phyloP scores from a whole-genome alignment of 768 basidiomycete genomes.

The Tulasnella sp. region DNA sequence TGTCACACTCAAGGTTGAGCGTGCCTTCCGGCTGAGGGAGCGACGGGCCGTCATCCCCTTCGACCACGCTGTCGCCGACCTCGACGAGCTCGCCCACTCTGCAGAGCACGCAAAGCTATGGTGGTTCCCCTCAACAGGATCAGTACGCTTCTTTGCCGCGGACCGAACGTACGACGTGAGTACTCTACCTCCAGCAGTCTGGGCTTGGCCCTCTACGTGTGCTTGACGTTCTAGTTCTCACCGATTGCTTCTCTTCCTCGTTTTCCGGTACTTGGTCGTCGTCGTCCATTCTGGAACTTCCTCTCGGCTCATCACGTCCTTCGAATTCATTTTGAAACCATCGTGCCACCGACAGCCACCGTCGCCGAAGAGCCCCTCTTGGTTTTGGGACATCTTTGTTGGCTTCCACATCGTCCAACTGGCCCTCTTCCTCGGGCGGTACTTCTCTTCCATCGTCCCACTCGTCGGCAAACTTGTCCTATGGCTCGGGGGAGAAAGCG shows the following conservation, averaged over 20 bases:
- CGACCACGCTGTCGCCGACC: constrained; percentile 41
- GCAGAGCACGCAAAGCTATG: constrained; percentile 86
- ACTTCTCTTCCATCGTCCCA: constrained; percentile 45
- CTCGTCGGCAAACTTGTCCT: constrained; percentile 33
- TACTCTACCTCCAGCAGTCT: not conserved
- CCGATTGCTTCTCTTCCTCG: not conserved
- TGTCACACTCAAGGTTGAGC: constrained; percentile 66
- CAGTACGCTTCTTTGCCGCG: constrained; percentile 43
- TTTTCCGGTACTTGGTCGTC: not conserved
- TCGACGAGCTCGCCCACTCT: constrained; percentile 45
- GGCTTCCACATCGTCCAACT: constrained; percentile 75
- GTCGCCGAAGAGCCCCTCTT: constrained; percentile 29
- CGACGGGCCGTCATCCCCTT: constrained; percentile 49
- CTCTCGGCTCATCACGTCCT: not conserved
- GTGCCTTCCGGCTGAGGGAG: constrained; percentile 71
- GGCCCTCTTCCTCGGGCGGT: constrained; percentile 65
- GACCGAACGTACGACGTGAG: constrained; percentile 12
- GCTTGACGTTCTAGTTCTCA: not conserved
- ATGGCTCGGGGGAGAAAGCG: constrained; percentile 49
- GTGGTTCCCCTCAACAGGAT: constrained; percentile 91
- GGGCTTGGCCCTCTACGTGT: not conserved
- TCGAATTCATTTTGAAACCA: not conserved
- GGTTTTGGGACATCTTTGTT: constrained; percentile 60
- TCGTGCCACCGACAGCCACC: too few species aligned
- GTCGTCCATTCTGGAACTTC: not conserved